A percentile compares a stretch with the other conserved stretches of the same genome.
phyloP scores from a whole-genome alignment of 2,329 filamentous ascomycete species.

The Colletotrichum kahawae region DNA sequence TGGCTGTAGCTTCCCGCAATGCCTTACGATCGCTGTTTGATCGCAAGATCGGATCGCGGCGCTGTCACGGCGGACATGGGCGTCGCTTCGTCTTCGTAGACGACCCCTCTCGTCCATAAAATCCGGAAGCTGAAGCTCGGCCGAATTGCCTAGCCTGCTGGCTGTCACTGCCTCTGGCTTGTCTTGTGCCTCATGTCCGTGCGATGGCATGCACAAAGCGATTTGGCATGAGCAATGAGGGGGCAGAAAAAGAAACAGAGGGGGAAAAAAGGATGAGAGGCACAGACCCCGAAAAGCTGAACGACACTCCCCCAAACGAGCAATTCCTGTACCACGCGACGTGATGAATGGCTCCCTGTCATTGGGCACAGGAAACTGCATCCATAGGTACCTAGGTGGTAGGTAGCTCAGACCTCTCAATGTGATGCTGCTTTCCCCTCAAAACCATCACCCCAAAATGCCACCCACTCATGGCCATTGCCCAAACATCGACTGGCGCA shows the following conservation, averaged over 20 bases:
- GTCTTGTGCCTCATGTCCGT: background rate
- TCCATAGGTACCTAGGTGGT: background rate
- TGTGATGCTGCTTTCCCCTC: background rate
- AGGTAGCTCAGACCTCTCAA: background rate
- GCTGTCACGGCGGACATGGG: background rate
- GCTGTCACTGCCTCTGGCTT: background rate
- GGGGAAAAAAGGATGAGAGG: background rate
- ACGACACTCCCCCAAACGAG: background rate
- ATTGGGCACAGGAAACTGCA: background rate
- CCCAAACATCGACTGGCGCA: background rate
- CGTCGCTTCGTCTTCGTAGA: background rate
- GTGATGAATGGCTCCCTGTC: background rate
- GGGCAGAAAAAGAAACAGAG: background rate
- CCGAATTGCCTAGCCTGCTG: background rate
- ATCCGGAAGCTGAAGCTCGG: background rate
- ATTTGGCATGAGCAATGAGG: background rate
- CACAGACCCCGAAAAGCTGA: background rate
- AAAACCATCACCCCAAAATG: background rate
- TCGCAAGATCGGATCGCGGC: background rate
- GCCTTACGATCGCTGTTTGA: constrained; percentile 4
- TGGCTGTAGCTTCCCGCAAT: background rate
- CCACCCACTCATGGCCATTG: background rate
- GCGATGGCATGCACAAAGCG: background rate
- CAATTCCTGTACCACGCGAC: background rate
- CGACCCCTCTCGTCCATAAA: background rate